Evolutionary conservation across 108 stramenopile species (phyloP).

Genomic region (Cylindrotheca closterium): DNA sequence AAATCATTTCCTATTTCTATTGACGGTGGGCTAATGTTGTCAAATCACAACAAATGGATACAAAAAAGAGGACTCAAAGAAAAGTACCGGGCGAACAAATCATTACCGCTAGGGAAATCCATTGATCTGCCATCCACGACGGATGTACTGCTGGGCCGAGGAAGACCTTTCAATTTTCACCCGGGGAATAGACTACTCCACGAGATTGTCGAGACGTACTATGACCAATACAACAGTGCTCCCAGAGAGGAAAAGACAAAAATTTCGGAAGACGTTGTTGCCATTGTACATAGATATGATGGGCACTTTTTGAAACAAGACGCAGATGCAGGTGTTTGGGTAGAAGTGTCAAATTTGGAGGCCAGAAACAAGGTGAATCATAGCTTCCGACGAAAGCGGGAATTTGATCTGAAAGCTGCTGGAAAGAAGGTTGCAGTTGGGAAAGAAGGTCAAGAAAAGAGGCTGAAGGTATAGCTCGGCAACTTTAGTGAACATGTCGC

Average conservation of each 20-base stretch:
- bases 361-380: constrained; percentile 17
- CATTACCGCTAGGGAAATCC: too few species aligned
- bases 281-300: neutral
- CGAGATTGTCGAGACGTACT: neutral
- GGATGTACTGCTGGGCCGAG: constrained; percentile 15
- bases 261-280: neutral
- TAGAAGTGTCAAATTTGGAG: neutral
- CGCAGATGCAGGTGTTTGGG: constrained; percentile 4
- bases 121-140: constrained; percentile 6
- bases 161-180: constrained; percentile 14
- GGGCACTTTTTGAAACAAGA: constrained; percentile 16
- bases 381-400: too few species aligned
- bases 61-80: neutral
- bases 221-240: constrained; percentile 6
- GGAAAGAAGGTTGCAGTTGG: too few species aligned
- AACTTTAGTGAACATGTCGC: too few species aligned
- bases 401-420: too few species aligned
- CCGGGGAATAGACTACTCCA: constrained; percentile 9
- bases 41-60: constrained; percentile 4
- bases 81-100: too few species aligned
- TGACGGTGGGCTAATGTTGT: neutral
- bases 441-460: too few species aligned
- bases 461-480: too few species aligned
- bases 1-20: constrained; percentile 8
- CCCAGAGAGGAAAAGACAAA: constrained; percentile 5